These are phyloP conservation scores for Solanum megistacrolobum DNA, from an alignment of 257 asterid genomes.

Conservation along the genomic window DNA sequence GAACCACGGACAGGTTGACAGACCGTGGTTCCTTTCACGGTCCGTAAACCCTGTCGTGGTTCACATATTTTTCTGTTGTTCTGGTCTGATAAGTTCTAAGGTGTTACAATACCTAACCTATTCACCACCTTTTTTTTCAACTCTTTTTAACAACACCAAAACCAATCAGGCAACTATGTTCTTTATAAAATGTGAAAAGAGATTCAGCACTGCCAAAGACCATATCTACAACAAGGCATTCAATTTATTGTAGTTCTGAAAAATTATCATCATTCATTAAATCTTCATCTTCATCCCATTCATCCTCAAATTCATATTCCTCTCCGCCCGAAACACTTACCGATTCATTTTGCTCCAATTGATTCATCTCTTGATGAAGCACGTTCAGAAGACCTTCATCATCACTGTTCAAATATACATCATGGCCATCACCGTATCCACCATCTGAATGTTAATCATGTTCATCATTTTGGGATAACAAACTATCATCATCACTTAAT, in stretches of 20 bases:
- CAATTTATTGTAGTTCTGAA: neutral
- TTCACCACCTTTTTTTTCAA: neutral
- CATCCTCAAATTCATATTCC: neutral
- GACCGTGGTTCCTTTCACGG: no score
- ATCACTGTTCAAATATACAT: neutral
- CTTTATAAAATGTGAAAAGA: no score
- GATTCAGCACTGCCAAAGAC: neutral
- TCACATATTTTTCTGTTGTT: no score
- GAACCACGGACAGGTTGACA: no score
- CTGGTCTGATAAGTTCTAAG: no score
- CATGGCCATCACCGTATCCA: neutral
- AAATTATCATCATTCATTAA: no score
- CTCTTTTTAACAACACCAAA: neutral
- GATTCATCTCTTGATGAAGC: neutral
- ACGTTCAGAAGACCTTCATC: neutral
- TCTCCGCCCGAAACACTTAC: neutral
- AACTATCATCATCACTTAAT: neutral
- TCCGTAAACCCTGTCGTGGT: no score
- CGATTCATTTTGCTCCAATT: no score
- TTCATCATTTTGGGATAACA: neutral
- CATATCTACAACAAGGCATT: neutral
- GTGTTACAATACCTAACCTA: neutral
- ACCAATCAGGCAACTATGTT: neutral
- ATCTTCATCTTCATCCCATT: neutral
- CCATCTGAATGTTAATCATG: neutral